Base-by-base conservation (phyloP, 1,284 basidiomycete species). In the Agroathelia rolfsii region DNA sequence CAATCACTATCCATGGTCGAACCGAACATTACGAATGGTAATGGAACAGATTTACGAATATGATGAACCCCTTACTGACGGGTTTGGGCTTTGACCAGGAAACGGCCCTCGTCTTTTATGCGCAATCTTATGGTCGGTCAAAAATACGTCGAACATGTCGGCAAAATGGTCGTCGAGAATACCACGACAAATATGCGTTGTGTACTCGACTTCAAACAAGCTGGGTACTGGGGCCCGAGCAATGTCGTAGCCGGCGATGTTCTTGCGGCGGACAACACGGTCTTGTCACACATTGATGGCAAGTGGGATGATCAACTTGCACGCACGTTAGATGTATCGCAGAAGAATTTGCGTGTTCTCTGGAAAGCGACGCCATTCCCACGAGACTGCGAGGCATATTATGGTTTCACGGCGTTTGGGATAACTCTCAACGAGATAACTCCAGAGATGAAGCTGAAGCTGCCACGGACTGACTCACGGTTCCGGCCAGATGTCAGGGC, bases 71-170 rank as follows among this genome's bases (percentile, higher is more conserved):
- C 29, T 23, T 30, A 15, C 20, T 24, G 35, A 1, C 22, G n/a
- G n/a, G 30, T 34, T 19, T 26, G 33, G 14, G 24, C 25, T 26
- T 24, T 24, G 33, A 14, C 4, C 44, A 87, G 83, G 85, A 78
- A 71, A 31, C 82, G 82, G 41, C 87, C 87, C 1, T 87, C 84
- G 1, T 85, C 83, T 1, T 92, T 89, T 55, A 78, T 92, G 65
- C 65, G 88, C 40, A 92, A 92, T 55, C 62, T 93, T 37, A 78
- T 92, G 72, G 78, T 87, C 53, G 88, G 88, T 14, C 82, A 82
- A 12, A 90, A 90, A 49, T 93, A 92, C 53, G 67, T 93, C 22
- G 88, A 92, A 54, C 77, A 88, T 53, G 63, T 71, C 39, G 76
- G 87, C 41, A 69, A 77, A 52, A 72, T 87, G 71, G 68, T 64